Evolutionary conservation across 2,329 filamentous ascomycete genomes (phyloP), one percentile per base, ranked within the genome.

Genomic region (Sporothrix schenckii): DNA sequence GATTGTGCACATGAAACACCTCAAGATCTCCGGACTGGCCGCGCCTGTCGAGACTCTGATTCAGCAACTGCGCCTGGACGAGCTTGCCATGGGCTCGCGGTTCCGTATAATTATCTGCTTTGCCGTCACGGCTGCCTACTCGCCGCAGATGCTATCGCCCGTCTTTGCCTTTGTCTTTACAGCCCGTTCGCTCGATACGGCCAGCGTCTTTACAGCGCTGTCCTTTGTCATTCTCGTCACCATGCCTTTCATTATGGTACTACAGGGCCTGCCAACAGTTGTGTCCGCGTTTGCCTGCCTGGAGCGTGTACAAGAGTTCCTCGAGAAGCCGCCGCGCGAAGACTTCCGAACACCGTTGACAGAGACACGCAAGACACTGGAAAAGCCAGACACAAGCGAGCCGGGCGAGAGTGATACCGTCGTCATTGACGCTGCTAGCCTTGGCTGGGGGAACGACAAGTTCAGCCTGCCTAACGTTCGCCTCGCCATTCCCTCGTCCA

Each of bases 1-100:
- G 27, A 76, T 82, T 30, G 74, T 75, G 2, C 76, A 76, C 65
- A 81, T 83, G 76, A 82, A 81, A 72, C 74, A 76, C 49, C 73
- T 83, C 21, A 81, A 80, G 69, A 79, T 82, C 60, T 77, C 78
- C 1, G 81, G 80, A 1, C 74, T 83, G 13, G 70, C 78, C 5
- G 74, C 66, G 19, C 71, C 76, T 4, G 71, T 81, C 1, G 74
- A 75, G 24, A 69, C 73, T 2, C 72, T 77, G 2, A 75, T 82
- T 3, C 79, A 82, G 68, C 71, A 70, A 1, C 70, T 81, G 27
- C 77, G 81, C 6, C 68, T 78, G 1, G 72, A 77, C 3, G 81
- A 82, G 71, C 72, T 83, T 0, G 67, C 30, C 1, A 69, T 74
- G 2, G 78, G 74, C 72, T 70, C 74, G 0, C 72, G 74, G 21